These are phyloP conservation scores for Penicillium psychrofluorescens DNA, from an alignment of 495 filamentous ascomycete species.

Conservation along the genomic window DNA sequence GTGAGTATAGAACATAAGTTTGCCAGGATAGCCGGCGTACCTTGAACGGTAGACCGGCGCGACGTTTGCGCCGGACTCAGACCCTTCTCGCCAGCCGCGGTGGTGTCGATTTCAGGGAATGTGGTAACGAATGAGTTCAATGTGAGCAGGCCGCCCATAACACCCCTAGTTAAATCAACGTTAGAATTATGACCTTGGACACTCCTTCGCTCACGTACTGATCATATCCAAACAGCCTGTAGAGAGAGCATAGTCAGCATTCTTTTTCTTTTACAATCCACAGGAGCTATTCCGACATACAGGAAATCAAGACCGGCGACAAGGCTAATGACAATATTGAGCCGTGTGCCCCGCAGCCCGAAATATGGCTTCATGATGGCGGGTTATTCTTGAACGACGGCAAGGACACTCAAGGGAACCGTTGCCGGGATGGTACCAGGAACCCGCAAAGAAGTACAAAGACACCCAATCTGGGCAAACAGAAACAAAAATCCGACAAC, in stretches of 20 bases:
- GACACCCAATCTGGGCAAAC: neutral
- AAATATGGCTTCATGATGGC: slow-evolving; percentile 38
- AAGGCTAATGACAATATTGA: slow-evolving; percentile 59
- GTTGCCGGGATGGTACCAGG: no score
- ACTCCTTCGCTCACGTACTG: slow-evolving; percentile 14
- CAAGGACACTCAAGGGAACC: no score
- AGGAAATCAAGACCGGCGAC: slow-evolving; percentile 67
- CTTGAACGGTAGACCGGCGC: slow-evolving; percentile 43
- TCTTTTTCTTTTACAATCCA: neutral
- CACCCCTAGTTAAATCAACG: slow-evolving; percentile 23
- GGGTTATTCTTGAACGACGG: neutral
- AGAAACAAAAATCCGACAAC: neutral
- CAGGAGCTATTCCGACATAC: slow-evolving; percentile 6
- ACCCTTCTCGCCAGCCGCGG: slow-evolving; percentile 13
- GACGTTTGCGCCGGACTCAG: slow-evolving; percentile 22
- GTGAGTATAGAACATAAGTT: neutral
- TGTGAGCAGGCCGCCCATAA: slow-evolving; percentile 50
- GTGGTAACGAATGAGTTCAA: slow-evolving; percentile 37
- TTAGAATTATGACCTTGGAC: no score
- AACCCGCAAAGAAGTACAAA: no score
- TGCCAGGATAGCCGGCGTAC: slow-evolving; percentile 15
- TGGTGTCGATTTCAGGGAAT: slow-evolving; percentile 48
- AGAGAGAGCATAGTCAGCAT: slow-evolving; percentile 1
- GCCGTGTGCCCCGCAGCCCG: slow-evolving; percentile 54
- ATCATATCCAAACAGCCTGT: slow-evolving; percentile 30